Evolutionary conservation across 2,329 filamentous ascomycete genomes (phyloP).

Genomic region (Ascochyta koolunga): DNA sequence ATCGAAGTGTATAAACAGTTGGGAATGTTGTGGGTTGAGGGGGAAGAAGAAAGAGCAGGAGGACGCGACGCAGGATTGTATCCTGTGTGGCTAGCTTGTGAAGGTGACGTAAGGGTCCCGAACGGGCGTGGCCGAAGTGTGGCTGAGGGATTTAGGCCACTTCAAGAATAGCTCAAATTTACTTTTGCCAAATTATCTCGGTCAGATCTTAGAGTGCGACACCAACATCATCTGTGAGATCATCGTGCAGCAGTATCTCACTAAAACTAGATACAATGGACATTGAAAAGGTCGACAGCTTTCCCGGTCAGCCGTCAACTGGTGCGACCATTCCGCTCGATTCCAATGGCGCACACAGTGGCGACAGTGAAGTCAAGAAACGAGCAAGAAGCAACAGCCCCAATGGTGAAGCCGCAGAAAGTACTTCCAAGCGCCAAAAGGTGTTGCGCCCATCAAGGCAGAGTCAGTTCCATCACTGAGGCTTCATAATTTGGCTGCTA

Average conservation of each 20-base stretch:
- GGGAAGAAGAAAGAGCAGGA: slow-evolving; percentile 21
- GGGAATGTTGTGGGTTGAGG: slow-evolving; percentile 15
- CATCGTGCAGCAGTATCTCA: slow-evolving; percentile 11
- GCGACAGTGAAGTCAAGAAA: slow-evolving; percentile 39
- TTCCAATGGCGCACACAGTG: slow-evolving; percentile 26
- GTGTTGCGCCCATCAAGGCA: slow-evolving; percentile 73
- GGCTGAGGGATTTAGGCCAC: slow-evolving; percentile 27
- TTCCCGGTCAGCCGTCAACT: slow-evolving; percentile 17
- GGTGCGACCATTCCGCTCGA: slow-evolving; percentile 20
- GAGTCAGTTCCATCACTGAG: slow-evolving; percentile 56
- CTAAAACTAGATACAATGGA: slow-evolving; percentile 16
- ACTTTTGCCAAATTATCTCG: slow-evolving; percentile 14
- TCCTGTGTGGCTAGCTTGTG: slow-evolving; percentile 38
- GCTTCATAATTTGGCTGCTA: background rate
- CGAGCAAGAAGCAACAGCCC: slow-evolving; percentile 41
- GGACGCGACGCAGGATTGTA: slow-evolving; percentile 28
- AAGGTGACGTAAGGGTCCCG: slow-evolving; percentile 16
- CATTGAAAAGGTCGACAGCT: slow-evolving; percentile 17
- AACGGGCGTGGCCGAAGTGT: slow-evolving; percentile 11
- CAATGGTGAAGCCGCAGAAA: slow-evolving; percentile 36
- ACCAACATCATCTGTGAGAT: slow-evolving; percentile 4
- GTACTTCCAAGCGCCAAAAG: slow-evolving; percentile 49
- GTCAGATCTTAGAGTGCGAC: background rate
- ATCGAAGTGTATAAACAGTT: slow-evolving; percentile 12
- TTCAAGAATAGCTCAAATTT: slow-evolving; percentile 16